Evolutionary conservation across 768 basidiomycete species (phyloP).

Genomic region (Suillus spraguei): DNA sequence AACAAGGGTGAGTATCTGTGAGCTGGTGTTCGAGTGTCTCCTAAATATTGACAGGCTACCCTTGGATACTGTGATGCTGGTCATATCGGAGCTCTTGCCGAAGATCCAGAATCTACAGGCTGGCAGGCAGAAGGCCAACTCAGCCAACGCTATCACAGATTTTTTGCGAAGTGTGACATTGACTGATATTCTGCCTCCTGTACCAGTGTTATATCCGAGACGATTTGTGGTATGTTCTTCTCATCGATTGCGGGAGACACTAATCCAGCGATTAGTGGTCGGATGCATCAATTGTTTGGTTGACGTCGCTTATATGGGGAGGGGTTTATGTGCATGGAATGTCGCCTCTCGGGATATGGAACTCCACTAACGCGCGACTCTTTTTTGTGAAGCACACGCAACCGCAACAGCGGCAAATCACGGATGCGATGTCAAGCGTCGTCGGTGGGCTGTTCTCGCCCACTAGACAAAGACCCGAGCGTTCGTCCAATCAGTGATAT

Average conservation of each 20-base stretch:
- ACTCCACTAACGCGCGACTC: slow-evolving; percentile 82
- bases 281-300: slow-evolving; percentile 88
- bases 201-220: slow-evolving; percentile 65
- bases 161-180: slow-evolving; percentile 73
- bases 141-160: slow-evolving; percentile 70
- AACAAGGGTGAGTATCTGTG: slow-evolving; percentile 72
- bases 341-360: slow-evolving; percentile 89
- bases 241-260: slow-evolving; percentile 5
- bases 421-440: slow-evolving; percentile 78
- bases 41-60: slow-evolving; percentile 61
- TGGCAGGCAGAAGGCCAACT: slow-evolving; percentile 60
- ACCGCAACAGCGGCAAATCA: slow-evolving; percentile 66
- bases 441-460: slow-evolving; percentile 75
- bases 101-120: slow-evolving; percentile 82
- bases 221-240: slow-evolving; percentile 66
- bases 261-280: slow-evolving; percentile 68
- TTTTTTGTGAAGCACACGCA: slow-evolving; percentile 92
- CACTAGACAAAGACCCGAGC: slow-evolving; percentile 30
- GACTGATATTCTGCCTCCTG: slow-evolving; percentile 71
- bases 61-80: slow-evolving; percentile 82
- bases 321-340: slow-evolving; percentile 91
- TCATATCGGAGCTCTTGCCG: slow-evolving; percentile 87
- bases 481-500: slow-evolving; percentile 16
- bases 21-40: slow-evolving; percentile 10
- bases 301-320: slow-evolving; percentile 94